These are phyloP conservation scores for Fusarium devonianum DNA, from an alignment of 2,329 filamentous ascomycete species.

Conservation along the genomic window DNA sequence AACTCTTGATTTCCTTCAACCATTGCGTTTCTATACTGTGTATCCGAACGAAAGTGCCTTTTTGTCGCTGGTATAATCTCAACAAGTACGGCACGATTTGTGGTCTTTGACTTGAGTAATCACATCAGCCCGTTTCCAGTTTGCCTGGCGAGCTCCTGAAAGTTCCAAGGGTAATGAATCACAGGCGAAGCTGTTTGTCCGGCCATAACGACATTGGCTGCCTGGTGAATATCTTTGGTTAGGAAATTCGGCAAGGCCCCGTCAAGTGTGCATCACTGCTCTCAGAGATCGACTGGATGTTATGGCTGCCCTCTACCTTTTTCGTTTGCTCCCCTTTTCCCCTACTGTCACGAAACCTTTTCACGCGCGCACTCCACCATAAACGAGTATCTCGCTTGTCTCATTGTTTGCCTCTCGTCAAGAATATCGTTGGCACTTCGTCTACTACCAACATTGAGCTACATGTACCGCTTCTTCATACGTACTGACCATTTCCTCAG, in stretches of 20 bases:
- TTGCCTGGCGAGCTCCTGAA: neutral
- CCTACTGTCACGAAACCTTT: neutral
- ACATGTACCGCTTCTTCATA: constrained; percentile 9
- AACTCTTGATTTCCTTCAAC: constrained; percentile 2
- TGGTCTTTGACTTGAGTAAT: neutral
- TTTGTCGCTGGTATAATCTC: too few species aligned
- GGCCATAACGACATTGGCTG: constrained; percentile 7
- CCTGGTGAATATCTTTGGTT: neutral
- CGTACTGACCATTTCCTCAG: constrained; percentile 17
- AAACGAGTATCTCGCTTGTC: constrained; percentile 2
- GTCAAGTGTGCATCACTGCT: constrained; percentile 14
- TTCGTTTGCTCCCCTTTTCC: neutral
- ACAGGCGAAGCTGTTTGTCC: neutral
- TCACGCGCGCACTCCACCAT: neutral
- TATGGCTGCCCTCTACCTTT: constrained; percentile 16
- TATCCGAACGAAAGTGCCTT: too few species aligned
- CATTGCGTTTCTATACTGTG: neutral
- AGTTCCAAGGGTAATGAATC: constrained; percentile 12
- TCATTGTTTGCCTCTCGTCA: constrained; percentile 4
- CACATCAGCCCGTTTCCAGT: neutral
- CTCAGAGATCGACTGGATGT: constrained; percentile 2
- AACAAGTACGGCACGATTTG: too few species aligned
- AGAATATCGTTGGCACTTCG: neutral
- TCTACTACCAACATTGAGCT: constrained; percentile 3
- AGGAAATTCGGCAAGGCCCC: neutral